Evolutionary conservation across 441 rosid genomes (phyloP).

Genomic region (Populus trichocarpa): DNA sequence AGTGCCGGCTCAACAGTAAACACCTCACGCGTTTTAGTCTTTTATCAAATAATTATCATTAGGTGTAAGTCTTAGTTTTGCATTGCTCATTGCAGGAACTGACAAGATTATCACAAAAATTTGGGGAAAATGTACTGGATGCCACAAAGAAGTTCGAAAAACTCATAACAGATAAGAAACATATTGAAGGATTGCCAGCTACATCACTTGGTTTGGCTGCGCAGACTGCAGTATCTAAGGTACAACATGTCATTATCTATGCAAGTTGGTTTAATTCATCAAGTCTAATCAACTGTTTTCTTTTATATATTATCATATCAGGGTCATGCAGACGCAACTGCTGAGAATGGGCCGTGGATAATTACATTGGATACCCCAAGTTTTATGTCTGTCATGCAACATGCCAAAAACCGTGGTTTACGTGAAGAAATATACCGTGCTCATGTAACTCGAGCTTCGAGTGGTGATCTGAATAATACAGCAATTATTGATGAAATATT

Average conservation of each 20-base stretch:
- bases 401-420: constrained; percentile 68
- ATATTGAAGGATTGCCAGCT: constrained; percentile 72
- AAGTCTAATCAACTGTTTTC: constrained; percentile 4
- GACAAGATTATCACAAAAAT: constrained; percentile 69
- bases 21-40: no score
- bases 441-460: constrained; percentile 63
- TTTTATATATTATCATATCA: constrained; percentile 22
- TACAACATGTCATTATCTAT: constrained; percentile 22
- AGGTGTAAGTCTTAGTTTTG: not conserved
- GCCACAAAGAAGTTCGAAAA: constrained; percentile 90
- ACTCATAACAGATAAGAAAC: constrained; percentile 68
- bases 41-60: not conserved
- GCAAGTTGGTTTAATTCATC: not conserved
- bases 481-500: constrained; percentile 67
- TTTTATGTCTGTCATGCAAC: constrained; percentile 78
- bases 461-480: constrained; percentile 75
- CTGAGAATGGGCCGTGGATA: constrained; percentile 87
- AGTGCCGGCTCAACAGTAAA: no score
- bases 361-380: constrained; percentile 82
- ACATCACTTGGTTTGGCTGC: constrained; percentile 86
- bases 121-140: constrained; percentile 82
- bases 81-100: constrained; percentile 49
- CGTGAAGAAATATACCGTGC: constrained; percentile 87
- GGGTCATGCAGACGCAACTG: constrained; percentile 85
- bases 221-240: constrained; percentile 84